Conservation (phyloP, 2,329 filamentous ascomycete species). For the Stemphylium vesicarium region DNA sequence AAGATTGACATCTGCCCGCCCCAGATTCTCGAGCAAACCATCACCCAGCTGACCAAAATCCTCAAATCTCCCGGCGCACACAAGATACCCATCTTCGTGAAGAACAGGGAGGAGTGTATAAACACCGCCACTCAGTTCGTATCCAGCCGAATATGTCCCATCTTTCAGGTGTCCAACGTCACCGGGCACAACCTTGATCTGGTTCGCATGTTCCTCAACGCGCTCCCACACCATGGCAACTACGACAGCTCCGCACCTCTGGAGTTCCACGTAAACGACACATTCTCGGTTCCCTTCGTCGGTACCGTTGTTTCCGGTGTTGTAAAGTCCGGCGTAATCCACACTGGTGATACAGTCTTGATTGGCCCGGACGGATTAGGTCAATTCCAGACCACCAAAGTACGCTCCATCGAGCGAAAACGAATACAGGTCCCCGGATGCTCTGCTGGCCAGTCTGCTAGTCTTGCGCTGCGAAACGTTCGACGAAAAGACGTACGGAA, state of each 20-base stretch:
- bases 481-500: conserved; percentile 92
- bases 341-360: conserved; percentile 86
- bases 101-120: conserved; percentile 87
- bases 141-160: conserved; percentile 90
- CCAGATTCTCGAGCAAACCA: conserved; percentile 91
- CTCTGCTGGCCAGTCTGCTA: conserved; percentile 89
- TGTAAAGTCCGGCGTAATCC: conserved; percentile 80
- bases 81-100: conserved; percentile 97
- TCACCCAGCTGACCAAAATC: conserved; percentile 89
- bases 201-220: conserved; percentile 91
- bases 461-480: conserved; percentile 86
- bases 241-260: conserved; percentile 86
- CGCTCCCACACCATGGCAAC: conserved; percentile 90
- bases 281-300: conserved; percentile 95
- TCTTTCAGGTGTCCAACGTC: conserved; percentile 98
- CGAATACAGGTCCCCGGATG: conserved; percentile 86
- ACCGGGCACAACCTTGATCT: conserved; percentile 90
- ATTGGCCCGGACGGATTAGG: conserved; percentile 91
- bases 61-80: conserved; percentile 90
- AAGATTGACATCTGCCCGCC: conserved; percentile 99
- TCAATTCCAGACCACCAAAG: conserved; percentile 83
- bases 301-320: conserved; percentile 96
- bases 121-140: conserved; percentile 97
- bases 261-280: conserved; percentile 96
- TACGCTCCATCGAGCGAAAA: conserved; percentile 94